Base-by-base conservation (phyloP, 768 basidiomycete genomes). In the Mycena galericulata region DNA sequence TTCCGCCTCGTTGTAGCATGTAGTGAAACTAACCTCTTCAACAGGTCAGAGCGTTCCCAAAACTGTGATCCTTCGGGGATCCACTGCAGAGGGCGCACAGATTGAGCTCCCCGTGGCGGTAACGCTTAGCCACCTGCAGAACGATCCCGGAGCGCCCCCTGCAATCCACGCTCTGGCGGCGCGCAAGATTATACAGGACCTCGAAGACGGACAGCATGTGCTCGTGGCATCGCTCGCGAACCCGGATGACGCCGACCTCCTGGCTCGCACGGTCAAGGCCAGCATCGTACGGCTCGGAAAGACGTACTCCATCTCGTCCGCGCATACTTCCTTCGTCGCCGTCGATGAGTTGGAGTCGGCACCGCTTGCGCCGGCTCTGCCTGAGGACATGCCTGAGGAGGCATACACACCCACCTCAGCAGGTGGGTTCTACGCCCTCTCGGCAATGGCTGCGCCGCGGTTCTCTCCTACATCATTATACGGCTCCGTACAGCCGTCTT, bases 161-260 rank as follows among this genome's bases (percentile, higher is more conserved):
- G 60, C 62, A 10, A 41, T 70, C 17, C 72, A 72, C 30, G 71
- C 65, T 3, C 61, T 72, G 12, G 68, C 65, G 22, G 71, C 71
- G 26, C 71, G 65, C 53, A 58, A 45, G 24, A 70, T 72, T n/a
- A 72, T 72, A 5, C 68, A 72, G 24, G 72, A 70, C 20, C 53
- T 72, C 32, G 68, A 72, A 57, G 72, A 70, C 24, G 65, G 68
- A 5, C 68, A 62, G n/a, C 65, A 72, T 43, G 45, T 18, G 36
- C 17, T 66, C 15, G 36, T 50, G 3, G 51, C 30, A 22, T 17
- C 51, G 22, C 59, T 54, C 36, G 38, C 27, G 47, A 30, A 50
- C 30, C 57, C 57, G 1, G 56, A 67, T 38, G 68, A 72, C 57
- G n/a, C 57, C 18, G 62, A 67, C 26, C 61, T 69, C 15, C 43